Percentiles rank a stretch among this genome's conserved stretches.
Conservation (phyloP, 345 rosid species). For the Arabidopsis suecica region DNA sequence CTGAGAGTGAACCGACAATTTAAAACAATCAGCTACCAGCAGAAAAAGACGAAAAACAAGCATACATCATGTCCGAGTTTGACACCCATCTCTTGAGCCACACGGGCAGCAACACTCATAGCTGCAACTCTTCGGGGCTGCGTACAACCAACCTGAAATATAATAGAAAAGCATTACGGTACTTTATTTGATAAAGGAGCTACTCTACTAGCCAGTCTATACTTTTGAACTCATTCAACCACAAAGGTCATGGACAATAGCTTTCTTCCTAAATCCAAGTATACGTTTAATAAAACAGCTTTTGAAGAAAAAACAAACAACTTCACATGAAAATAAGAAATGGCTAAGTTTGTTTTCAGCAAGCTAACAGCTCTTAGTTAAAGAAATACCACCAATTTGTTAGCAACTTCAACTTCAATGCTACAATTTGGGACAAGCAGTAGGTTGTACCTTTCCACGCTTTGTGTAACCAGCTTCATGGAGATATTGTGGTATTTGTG, state of each 20-base stretch:
- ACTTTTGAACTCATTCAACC: constrained; percentile 29
- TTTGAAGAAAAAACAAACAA: not conserved
- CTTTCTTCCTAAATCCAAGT: not conserved
- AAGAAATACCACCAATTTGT: constrained; percentile 4
- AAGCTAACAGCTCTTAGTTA: constrained; percentile 17
- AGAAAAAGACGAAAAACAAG: constrained; percentile 19
- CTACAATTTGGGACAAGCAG: constrained; percentile 18
- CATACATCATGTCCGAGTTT: constrained; percentile 96
- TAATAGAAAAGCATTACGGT: constrained; percentile 1
- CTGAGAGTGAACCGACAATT: not conserved
- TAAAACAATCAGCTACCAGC: constrained; percentile 13
- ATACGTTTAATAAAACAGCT: not conserved
- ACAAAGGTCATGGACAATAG: constrained; percentile 28
- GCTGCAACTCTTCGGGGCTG: constrained; percentile 99
- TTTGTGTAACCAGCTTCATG: constrained; percentile 98
- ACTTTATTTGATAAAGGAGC: constrained; percentile 18
- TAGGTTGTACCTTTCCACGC: constrained; percentile 73
- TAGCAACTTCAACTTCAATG: not conserved
- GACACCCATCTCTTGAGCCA: constrained; percentile 98
- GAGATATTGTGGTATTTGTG: constrained; percentile 95
- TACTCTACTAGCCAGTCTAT: constrained; percentile 14
- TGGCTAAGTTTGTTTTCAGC: not conserved
- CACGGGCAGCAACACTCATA: constrained; percentile 99
- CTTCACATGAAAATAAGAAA: not conserved
- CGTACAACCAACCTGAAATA: constrained; percentile 85